phyloP scores from a whole-genome alignment of 176 grass and related monocot genomes.

The Elaeis guineensis region DNA sequence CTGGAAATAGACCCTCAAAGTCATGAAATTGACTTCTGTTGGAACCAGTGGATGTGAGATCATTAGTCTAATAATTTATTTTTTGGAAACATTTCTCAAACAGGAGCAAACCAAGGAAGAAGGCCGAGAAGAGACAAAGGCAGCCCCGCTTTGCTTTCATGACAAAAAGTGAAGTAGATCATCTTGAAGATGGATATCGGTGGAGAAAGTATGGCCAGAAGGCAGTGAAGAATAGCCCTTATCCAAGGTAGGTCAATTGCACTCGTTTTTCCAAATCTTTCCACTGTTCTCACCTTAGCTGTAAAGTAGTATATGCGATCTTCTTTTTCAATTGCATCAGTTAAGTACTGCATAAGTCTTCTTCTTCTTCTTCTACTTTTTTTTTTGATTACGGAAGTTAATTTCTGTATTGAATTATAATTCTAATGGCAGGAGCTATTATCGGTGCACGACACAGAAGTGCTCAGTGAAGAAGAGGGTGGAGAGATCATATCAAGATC shows the following conservation, averaged over 20 bases:
- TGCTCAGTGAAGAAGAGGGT: conserved; percentile 96
- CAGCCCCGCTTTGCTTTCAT: conserved; percentile 86
- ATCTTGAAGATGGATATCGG: conserved; percentile 93
- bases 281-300: no score
- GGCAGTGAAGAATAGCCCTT: conserved; percentile 97
- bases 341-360: no score
- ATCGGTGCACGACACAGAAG: conserved; percentile 94
- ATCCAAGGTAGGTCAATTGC: conserved; percentile 48
- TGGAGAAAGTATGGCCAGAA: conserved; percentile 99
- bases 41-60: no score
- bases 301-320: no score
- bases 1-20: no score
- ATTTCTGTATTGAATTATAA: neutral
- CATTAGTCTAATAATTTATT: no score
- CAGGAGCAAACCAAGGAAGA: conserved; percentile 35
- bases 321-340: no score
- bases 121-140: conserved; percentile 76
- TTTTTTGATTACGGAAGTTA: no score
- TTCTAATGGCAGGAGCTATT: conserved; percentile 69
- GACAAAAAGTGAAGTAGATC: conserved; percentile 97
- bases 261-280: neutral
- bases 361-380: neutral
- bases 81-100: neutral
- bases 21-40: no score
- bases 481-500: conserved; percentile 79